Conservation (phyloP, 768 basidiomycete species). For the Cyathus striatus region DNA sequence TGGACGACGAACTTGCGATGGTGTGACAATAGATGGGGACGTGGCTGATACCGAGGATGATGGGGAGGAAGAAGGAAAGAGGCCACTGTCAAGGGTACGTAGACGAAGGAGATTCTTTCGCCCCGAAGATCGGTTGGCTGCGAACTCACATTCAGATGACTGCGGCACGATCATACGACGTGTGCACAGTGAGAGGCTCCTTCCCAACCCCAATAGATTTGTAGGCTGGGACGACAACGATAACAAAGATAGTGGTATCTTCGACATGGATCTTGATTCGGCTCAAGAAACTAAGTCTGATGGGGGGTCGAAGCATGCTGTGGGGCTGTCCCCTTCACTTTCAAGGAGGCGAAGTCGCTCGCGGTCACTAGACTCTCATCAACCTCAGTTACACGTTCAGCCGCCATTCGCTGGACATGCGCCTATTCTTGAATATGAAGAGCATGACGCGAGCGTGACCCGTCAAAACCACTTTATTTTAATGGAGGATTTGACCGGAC, state of each 20-base stretch:
- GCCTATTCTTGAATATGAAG: conserved; percentile 27
- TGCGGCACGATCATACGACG: conserved; percentile 45
- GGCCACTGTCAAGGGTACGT: conserved; percentile 20
- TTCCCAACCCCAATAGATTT: conserved; percentile 30
- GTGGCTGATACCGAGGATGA: conserved; percentile 11
- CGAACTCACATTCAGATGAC: conserved; percentile 32
- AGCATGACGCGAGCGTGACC: conserved; percentile 45
- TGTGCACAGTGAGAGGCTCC: conserved; percentile 57
- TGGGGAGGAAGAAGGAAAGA: conserved; percentile 18
- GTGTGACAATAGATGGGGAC: conserved; percentile 27
- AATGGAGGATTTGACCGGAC: conserved; percentile 97
- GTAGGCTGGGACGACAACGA: conserved; percentile 17
- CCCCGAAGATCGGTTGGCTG: conserved; percentile 27
- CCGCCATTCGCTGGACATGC: conserved; percentile 17
- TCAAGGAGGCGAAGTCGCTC: conserved; percentile 42
- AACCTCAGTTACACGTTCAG: conserved; percentile 15
- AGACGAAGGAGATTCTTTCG: conserved; percentile 32
- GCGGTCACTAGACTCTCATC: conserved; percentile 30
- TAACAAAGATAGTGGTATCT: conserved; percentile 26
- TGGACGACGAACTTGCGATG: conserved; percentile 51
- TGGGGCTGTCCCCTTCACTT: conserved; percentile 22
- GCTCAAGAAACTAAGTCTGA: conserved; percentile 9
- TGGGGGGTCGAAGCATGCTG: conserved; percentile 15
- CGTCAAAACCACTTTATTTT: conserved; percentile 97
- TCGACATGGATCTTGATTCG: conserved; percentile 38